These are phyloP conservation scores for Dendrobium huoshanense DNA, from an alignment of 106 monocot genomes.

Conservation along the genomic window DNA sequence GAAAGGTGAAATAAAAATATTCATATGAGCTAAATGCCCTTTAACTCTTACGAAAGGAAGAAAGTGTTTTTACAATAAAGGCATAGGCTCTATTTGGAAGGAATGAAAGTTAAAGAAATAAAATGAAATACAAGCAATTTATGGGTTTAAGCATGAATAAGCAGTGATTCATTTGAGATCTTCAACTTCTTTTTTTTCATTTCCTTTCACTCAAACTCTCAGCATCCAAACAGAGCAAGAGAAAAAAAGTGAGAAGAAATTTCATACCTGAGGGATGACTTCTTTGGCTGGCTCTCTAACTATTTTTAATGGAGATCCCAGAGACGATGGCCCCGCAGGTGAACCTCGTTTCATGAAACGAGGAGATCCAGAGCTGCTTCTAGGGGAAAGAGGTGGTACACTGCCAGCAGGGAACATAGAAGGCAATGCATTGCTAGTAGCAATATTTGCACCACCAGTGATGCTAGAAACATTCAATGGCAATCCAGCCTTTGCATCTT, in stretches of 20 bases:
- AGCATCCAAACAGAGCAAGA: no score
- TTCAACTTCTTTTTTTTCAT: no score
- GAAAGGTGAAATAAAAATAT: background rate
- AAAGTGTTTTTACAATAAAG: no score
- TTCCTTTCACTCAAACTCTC: no score
- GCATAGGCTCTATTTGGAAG: no score
- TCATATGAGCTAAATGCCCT: background rate
- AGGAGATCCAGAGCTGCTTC: slow-evolving; percentile 74
- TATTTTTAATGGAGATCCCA: slow-evolving; percentile 66
- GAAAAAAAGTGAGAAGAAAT: background rate
- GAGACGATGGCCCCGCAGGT: slow-evolving; percentile 43
- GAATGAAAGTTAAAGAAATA: no score
- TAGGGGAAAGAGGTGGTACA: slow-evolving; percentile 86
- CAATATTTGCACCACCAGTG: slow-evolving; percentile 35
- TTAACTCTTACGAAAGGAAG: background rate
- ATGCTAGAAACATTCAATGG: slow-evolving; percentile 34
- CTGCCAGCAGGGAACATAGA: slow-evolving; percentile 88
- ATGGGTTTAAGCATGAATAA: no score
- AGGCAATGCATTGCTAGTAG: slow-evolving; percentile 37
- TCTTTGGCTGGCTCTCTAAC: slow-evolving; percentile 51
- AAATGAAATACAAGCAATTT: no score
- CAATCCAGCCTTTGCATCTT: slow-evolving; percentile 63
- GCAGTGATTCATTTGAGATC: no score
- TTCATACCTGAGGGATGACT: slow-evolving; percentile 79
- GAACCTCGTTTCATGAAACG: slow-evolving; percentile 43